Evolutionary conservation across 495 filamentous ascomycete species (phyloP).

Genomic region (Xylaria cubensis): DNA sequence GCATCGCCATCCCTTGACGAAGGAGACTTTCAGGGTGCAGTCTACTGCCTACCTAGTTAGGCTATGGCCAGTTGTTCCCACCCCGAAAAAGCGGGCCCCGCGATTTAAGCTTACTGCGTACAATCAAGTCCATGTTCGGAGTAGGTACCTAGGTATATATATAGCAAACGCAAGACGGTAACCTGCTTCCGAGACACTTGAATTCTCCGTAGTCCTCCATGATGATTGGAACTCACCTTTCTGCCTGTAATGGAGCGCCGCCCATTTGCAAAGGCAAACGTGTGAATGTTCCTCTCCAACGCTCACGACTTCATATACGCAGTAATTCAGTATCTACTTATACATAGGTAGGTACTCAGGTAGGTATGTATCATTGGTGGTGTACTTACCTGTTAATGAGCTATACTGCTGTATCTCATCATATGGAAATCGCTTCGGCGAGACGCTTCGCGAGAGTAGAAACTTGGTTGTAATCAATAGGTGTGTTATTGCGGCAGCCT

Average conservation of each 20-base stretch:
- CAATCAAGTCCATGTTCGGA: too few species aligned
- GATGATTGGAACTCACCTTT: neutral
- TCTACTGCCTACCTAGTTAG: neutral
- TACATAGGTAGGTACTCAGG: too few species aligned
- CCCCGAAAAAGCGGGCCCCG: neutral
- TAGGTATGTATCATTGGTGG: neutral
- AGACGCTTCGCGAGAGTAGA: neutral
- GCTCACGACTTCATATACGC: too few species aligned
- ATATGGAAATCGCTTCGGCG: too few species aligned
- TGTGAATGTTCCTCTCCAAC: neutral
- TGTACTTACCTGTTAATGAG: neutral
- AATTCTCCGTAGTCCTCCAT: neutral
- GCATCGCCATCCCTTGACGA: neutral
- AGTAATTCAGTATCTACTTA: too few species aligned
- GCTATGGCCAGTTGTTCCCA: constrained; percentile 18
- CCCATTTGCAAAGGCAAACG: neutral
- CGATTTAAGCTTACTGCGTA: neutral
- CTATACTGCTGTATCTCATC: neutral
- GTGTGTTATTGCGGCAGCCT: neutral
- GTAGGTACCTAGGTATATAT: too few species aligned
- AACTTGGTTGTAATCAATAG: neutral
- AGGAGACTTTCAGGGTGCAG: constrained; percentile 2
- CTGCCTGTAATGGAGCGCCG: neutral
- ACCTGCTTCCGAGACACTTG: neutral
- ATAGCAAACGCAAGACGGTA: constrained; percentile 13